Evolutionary conservation across 78 protist species (phyloP).

Genomic region (Pigoraptor vietnamica): DNA sequence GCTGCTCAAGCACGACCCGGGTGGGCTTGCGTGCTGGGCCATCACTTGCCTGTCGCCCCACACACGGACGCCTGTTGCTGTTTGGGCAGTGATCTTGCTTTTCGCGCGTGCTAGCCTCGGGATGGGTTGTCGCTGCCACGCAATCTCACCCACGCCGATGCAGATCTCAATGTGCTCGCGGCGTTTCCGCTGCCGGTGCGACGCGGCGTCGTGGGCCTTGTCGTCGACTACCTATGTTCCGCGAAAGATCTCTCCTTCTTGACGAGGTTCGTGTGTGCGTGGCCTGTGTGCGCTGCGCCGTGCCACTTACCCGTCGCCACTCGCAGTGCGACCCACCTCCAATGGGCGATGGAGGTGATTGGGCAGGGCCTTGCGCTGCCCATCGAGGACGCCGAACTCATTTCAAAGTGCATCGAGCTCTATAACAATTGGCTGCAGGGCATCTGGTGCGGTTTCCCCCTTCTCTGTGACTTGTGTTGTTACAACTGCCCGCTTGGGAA

Average conservation of each 20-base stretch:
- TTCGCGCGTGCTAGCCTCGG: neutral
- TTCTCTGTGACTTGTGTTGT: too few species aligned
- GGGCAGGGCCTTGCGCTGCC: neutral
- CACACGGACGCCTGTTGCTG: neutral
- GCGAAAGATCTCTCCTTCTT: neutral
- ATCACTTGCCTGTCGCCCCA: neutral
- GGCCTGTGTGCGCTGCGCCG: neutral
- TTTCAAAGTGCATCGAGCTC: neutral
- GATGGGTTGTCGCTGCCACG: too few species aligned
- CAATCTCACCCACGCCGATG: too few species aligned
- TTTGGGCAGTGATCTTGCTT: neutral
- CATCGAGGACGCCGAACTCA: neutral
- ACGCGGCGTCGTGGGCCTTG: neutral
- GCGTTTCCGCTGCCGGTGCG: neutral
- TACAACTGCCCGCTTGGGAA: too few species aligned
- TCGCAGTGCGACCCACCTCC: neutral
- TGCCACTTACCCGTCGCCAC: neutral
- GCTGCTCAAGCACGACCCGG: neutral
- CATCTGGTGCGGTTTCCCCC: neutral
- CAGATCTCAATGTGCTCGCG: neutral
- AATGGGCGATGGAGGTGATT: neutral
- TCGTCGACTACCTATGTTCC: neutral
- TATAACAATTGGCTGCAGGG: neutral
- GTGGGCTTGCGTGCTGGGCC: neutral
- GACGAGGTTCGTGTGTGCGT: neutral